These are phyloP conservation scores for Trifolium subterraneum DNA, from an alignment of 306 rosid genomes.

Conservation along the genomic window DNA sequence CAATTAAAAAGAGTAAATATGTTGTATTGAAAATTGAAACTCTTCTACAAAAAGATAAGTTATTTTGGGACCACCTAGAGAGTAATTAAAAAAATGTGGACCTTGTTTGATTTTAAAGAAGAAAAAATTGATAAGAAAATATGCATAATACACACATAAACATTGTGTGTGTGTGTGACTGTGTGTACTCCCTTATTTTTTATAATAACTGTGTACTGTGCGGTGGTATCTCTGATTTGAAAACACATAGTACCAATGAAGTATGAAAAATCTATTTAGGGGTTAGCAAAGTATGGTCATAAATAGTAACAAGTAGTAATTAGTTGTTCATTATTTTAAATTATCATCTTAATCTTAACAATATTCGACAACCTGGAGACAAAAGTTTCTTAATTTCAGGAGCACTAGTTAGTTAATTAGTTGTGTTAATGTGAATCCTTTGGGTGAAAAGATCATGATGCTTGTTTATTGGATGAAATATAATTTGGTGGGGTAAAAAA, in stretches of 20 bases:
- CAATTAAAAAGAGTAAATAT: too few relatives aligned
- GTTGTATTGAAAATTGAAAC: too few relatives aligned
- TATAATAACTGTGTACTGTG: too few relatives aligned
- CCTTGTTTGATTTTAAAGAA: too few relatives aligned
- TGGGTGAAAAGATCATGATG: background rate
- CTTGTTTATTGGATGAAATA: background rate
- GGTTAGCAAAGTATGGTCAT: background rate
- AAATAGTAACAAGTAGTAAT: background rate
- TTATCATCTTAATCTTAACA: background rate
- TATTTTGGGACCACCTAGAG: too few relatives aligned
- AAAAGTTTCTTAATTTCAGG: conserved; percentile 17
- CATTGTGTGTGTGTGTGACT: too few relatives aligned
- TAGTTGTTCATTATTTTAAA: background rate
- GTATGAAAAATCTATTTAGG: background rate
- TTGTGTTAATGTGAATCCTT: background rate
- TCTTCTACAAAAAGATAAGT: too few relatives aligned
- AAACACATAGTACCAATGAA: background rate
- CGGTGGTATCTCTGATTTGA: conserved; percentile 4
- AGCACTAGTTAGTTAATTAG: conserved; percentile 17
- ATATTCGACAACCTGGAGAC: background rate
- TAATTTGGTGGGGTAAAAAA: background rate
- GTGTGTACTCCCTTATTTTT: too few relatives aligned
- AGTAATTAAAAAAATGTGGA: too few relatives aligned
- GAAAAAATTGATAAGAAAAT: too few relatives aligned
- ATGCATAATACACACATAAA: too few relatives aligned